These are phyloP conservation scores for Colletotrichum sp. DNA, from an alignment of 2,329 filamentous ascomycete genomes.

Conservation along the genomic window DNA sequence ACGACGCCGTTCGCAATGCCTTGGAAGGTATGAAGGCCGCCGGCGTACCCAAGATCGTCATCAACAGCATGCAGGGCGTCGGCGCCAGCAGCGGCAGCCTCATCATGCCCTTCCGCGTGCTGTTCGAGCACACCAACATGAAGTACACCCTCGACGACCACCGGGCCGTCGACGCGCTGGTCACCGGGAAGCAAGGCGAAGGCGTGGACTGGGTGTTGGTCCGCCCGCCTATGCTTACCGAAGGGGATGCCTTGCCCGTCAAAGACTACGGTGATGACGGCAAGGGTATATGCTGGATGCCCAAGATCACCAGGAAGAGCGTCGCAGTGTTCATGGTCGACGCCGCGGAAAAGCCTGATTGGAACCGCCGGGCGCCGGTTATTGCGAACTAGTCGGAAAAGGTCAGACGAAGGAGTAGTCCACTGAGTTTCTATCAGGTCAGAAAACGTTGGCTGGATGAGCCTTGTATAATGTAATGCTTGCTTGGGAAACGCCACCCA, in stretches of 20 bases:
- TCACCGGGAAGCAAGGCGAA: slow-evolving; percentile 30
- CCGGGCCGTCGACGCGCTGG: slow-evolving; percentile 45
- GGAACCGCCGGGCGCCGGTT: slow-evolving; percentile 49
- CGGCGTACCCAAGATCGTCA: slow-evolving; percentile 43
- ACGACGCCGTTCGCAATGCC: slow-evolving; percentile 42
- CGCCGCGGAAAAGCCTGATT: slow-evolving; percentile 42
- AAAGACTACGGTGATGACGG: slow-evolving; percentile 47
- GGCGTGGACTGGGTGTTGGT: slow-evolving; percentile 47
- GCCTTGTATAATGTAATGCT: slow-evolving; percentile 2
- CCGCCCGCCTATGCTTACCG: slow-evolving; percentile 46
- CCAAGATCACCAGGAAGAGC: slow-evolving; percentile 38
- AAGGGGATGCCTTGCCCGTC: slow-evolving; percentile 38
- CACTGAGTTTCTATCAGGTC: not conserved
- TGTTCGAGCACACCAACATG: slow-evolving; percentile 55
- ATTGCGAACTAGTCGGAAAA: slow-evolving; percentile 45
- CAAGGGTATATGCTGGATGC: slow-evolving; percentile 43
- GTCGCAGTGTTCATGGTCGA: slow-evolving; percentile 52
- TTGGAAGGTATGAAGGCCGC: slow-evolving; percentile 40
- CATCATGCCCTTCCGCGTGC: slow-evolving; percentile 41
- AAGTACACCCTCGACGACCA: slow-evolving; percentile 51
- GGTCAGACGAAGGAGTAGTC: not conserved
- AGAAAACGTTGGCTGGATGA: not conserved
- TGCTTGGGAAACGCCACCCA: slow-evolving; percentile 10
- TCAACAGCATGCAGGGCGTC: slow-evolving; percentile 56
- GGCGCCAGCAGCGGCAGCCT: slow-evolving; percentile 48